These are phyloP conservation scores for Colletotrichum horii DNA, from an alignment of 2,329 filamentous ascomycete species.

Conservation along the genomic window DNA sequence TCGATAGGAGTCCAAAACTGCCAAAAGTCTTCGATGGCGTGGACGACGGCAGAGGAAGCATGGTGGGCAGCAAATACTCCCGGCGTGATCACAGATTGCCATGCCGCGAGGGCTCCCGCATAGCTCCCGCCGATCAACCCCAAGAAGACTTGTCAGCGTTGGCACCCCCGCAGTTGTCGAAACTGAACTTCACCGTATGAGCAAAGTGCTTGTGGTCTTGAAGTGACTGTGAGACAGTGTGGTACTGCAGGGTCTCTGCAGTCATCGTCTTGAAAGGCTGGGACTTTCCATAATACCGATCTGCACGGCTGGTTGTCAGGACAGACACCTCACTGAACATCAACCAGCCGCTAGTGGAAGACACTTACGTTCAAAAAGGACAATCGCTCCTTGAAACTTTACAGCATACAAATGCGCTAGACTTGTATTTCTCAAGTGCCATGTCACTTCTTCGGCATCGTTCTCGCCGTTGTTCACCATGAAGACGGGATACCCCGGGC, in stretches of 20 bases:
- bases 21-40: constrained; percentile 51
- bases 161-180: constrained; percentile 30
- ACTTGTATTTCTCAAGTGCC: not conserved
- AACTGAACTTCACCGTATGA: constrained; percentile 40
- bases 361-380: constrained; percentile 10
- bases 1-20: constrained; percentile 53
- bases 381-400: constrained; percentile 3
- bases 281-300: constrained; percentile 16
- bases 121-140: constrained; percentile 57
- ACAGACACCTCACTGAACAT: not conserved
- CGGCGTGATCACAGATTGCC: constrained; percentile 49
- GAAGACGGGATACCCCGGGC: constrained; percentile 11
- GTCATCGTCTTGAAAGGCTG: constrained; percentile 9
- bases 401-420: constrained; percentile 3
- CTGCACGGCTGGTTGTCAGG: not conserved
- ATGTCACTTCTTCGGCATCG: not conserved
- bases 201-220: constrained; percentile 19
- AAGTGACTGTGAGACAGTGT: constrained; percentile 13
- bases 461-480: constrained; percentile 8
- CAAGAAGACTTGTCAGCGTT: constrained; percentile 51
- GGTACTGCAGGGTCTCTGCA: constrained; percentile 17
- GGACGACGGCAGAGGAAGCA: constrained; percentile 53
- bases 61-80: constrained; percentile 57
- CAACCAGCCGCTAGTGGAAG: no score
- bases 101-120: constrained; percentile 53